Conservation (phyloP, 108 stramenopile genomes). For the Schizochytrium sp. region DNA sequence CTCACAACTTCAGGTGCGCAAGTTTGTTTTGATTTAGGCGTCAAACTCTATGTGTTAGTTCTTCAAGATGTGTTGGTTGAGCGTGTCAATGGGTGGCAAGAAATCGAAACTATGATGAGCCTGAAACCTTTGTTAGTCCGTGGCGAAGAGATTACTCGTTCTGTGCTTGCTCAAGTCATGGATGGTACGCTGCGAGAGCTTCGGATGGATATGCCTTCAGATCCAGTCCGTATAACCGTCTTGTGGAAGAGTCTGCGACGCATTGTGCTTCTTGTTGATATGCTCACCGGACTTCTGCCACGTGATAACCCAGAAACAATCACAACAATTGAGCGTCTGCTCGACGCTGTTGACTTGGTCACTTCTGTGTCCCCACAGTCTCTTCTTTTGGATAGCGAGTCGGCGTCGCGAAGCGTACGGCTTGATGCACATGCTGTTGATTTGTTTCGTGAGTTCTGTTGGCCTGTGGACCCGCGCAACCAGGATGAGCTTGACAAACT, state of each 20-base stretch:
- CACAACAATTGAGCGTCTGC: background rate
- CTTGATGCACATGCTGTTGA: background rate
- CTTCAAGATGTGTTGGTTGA: constrained; percentile 41
- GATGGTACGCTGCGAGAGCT: constrained; percentile 16
- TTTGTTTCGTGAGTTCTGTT: constrained; percentile 32
- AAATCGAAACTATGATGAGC: constrained; percentile 31
- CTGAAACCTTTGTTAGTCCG: constrained; percentile 5
- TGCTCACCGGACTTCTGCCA: constrained; percentile 26
- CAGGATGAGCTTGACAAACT: constrained; percentile 55
- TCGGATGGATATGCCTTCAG: constrained; percentile 1
- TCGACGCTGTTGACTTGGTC: background rate
- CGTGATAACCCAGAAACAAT: background rate
- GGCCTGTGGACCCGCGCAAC: constrained; percentile 22
- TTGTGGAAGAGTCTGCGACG: constrained; percentile 41
- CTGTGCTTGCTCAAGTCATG: background rate
- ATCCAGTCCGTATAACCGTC: background rate
- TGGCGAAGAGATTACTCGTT: constrained; percentile 11
- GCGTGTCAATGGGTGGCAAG: constrained; percentile 29
- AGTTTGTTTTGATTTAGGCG: constrained; percentile 53
- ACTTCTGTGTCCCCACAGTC: constrained; percentile 5
- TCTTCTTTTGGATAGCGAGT: constrained; percentile 37
- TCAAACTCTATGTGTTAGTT: constrained; percentile 34
- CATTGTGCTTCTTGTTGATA: background rate
- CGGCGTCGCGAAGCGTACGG: constrained; percentile 2
- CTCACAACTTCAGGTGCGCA: constrained; percentile 31